Evolutionary conservation across 2,329 filamentous ascomycete species (phyloP).

Genomic region (Claviceps sp.): DNA sequence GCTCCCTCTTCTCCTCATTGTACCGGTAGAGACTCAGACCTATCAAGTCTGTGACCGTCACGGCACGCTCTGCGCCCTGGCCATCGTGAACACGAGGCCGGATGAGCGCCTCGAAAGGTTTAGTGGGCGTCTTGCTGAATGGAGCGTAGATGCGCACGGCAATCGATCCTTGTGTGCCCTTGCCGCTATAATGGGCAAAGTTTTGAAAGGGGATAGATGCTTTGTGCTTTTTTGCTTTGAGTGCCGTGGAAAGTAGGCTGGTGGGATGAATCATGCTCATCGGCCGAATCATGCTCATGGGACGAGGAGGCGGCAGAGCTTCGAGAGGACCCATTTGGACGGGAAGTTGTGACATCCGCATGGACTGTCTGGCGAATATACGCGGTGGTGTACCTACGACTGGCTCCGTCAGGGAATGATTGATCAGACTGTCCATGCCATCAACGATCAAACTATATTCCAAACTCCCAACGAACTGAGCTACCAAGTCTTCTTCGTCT

Average conservation of each 20-base stretch:
- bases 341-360: slow-evolving; percentile 45
- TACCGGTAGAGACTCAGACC: slow-evolving; percentile 69
- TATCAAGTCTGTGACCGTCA: slow-evolving; percentile 70
- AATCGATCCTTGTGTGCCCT: slow-evolving; percentile 64
- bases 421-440: slow-evolving; percentile 45
- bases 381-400: slow-evolving; percentile 52
- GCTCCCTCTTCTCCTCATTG: slow-evolving; percentile 61
- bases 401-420: slow-evolving; percentile 39
- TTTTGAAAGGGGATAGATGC: slow-evolving; percentile 60
- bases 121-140: slow-evolving; percentile 50
- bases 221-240: slow-evolving; percentile 59
- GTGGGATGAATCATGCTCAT: slow-evolving; percentile 56
- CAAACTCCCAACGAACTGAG: slow-evolving; percentile 51
- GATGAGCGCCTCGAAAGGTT: slow-evolving; percentile 59
- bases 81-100: slow-evolving; percentile 56
- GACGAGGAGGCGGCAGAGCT: slow-evolving; percentile 57
- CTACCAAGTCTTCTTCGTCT: slow-evolving; percentile 49
- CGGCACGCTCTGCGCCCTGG: slow-evolving; percentile 44
- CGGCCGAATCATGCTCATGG: slow-evolving; percentile 48
- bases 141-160: slow-evolving; percentile 66
- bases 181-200: slow-evolving; percentile 63
- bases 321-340: slow-evolving; percentile 44
- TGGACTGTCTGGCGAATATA: slow-evolving; percentile 47
- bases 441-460: slow-evolving; percentile 62
- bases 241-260: slow-evolving; percentile 56